Evolutionary conservation across 1,284 basidiomycete species (phyloP).

Genomic region (Phellopilus nigrolimitatus): DNA sequence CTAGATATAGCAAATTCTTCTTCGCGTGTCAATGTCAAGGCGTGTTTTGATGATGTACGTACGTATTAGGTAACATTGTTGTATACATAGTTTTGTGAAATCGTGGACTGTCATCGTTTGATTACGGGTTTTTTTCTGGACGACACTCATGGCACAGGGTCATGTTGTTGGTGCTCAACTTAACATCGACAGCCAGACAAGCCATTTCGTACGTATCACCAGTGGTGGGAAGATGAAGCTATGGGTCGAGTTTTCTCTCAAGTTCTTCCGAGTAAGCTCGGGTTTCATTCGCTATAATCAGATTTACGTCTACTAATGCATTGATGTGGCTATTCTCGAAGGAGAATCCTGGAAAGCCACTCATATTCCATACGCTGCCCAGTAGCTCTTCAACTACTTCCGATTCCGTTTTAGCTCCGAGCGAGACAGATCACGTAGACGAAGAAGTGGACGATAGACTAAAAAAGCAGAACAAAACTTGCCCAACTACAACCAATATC

Average conservation of each 20-base stretch:
- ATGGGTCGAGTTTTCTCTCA: slow-evolving; percentile 59
- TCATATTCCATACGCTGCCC: slow-evolving; percentile 69
- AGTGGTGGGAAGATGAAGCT: slow-evolving; percentile 56
- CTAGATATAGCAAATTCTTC: too few relatives aligned
- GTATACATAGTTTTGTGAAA: too few relatives aligned
- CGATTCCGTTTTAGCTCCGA: slow-evolving; percentile 10
- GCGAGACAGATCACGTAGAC: slow-evolving; percentile 19
- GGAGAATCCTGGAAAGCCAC: slow-evolving; percentile 50
- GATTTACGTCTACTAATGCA: slow-evolving; percentile 2
- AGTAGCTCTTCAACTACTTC: slow-evolving; percentile 20
- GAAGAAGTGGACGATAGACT: background rate
- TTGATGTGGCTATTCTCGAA: slow-evolving; percentile 31
- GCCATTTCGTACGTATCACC: slow-evolving; percentile 48
- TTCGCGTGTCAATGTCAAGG: too few relatives aligned
- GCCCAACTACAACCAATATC: slow-evolving; percentile 42
- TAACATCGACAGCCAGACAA: background rate
- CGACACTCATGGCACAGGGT: background rate
- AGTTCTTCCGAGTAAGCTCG: slow-evolving; percentile 54
- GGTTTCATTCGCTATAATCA: background rate
- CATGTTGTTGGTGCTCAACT: too few relatives aligned
- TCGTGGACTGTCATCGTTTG: too few relatives aligned
- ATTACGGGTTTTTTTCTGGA: too few relatives aligned
- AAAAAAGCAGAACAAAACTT: slow-evolving; percentile 21
- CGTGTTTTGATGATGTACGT: too few relatives aligned
- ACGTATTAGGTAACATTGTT: too few relatives aligned